Evolutionary conservation across 352 stramenopile genomes (phyloP), one percentile per base, ranked within the genome.

Genomic region (Elongisporangium prolatum): DNA sequence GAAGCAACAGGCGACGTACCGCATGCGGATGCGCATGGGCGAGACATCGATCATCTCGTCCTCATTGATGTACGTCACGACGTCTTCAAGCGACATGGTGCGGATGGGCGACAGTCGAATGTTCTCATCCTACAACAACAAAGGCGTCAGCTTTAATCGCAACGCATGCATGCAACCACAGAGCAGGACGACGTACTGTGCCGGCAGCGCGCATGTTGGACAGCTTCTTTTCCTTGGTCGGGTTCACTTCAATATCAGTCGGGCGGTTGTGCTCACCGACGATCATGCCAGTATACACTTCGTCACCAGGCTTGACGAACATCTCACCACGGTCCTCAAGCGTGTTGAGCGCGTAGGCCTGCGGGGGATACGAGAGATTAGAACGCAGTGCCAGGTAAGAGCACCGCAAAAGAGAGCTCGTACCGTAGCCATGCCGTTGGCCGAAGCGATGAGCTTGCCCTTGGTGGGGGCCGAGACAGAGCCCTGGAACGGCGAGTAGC

Each of bases 41-140:
- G 97, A 98, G 14, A 99, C 91, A 69, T 99, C 97, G 59, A 99
- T 97, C 71, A 99, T 97, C 76, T 99, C 97, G 73, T 99, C 97
- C 50, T 98, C 89, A 52, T 79, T 84, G 66, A 99, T 92, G 73
- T 99, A 99, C 5, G 93, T 93, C 64, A 99, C 98, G 21, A 98
- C 75, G 66, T 99, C 97, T 72, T 99, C 97, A 0, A 99, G 80
- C n/a, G 82, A 97, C 79, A 98, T 93, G 40, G 74, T 65, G 52
- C 93, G 91, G 4, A 97, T 92, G 16, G 96, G 96, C 6, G 95
- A 82, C 17, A 99, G 65, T 40, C 92, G 88, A 34, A 98, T 69
- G 67, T 97, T 98, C 72, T 99, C 97, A 59, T 99, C 97, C 68
- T 80, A 55, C 8, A 22, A 1, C 9, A 11, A 21, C 1, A 21